Evolutionary conservation across 2,329 filamentous ascomycete species (phyloP).

Genomic region (Orbilia quercus): DNA sequence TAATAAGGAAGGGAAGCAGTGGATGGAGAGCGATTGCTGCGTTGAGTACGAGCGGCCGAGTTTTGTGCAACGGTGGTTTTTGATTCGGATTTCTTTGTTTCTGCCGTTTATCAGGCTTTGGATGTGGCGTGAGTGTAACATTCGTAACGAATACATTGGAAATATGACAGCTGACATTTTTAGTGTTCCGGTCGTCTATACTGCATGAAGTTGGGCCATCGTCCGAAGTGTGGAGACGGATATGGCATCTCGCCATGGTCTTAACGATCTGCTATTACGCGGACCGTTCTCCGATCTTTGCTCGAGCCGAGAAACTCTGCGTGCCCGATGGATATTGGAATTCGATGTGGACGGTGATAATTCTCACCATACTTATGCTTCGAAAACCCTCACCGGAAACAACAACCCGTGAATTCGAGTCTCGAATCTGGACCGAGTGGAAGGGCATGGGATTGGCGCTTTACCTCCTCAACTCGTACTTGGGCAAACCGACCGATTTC

Average conservation of each 20-base stretch:
- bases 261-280: constrained; percentile 67
- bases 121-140: neutral
- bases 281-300: constrained; percentile 69
- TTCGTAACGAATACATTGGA: too few relatives aligned
- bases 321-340: constrained; percentile 62
- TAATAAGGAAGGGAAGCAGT: constrained; percentile 9
- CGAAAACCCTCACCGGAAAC: constrained; percentile 38
- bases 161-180: too few relatives aligned
- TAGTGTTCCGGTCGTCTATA: neutral
- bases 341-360: constrained; percentile 59
- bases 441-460: constrained; percentile 74
- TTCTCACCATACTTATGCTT: constrained; percentile 59
- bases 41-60: constrained; percentile 64
- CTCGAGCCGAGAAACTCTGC: constrained; percentile 68
- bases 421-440: constrained; percentile 72
- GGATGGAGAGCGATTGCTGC: constrained; percentile 68
- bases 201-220: constrained; percentile 7
- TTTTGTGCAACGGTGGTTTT: constrained; percentile 62
- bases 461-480: constrained; percentile 71
- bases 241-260: constrained; percentile 59
- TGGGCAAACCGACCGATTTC: constrained; percentile 66
- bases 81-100: neutral
- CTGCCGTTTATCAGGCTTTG: neutral
- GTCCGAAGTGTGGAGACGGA: constrained; percentile 23
- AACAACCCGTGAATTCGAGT: constrained; percentile 65